Base-by-base conservation (phyloP, 192 early-diverging fungal species). In the Entomortierella lignicola region DNA sequence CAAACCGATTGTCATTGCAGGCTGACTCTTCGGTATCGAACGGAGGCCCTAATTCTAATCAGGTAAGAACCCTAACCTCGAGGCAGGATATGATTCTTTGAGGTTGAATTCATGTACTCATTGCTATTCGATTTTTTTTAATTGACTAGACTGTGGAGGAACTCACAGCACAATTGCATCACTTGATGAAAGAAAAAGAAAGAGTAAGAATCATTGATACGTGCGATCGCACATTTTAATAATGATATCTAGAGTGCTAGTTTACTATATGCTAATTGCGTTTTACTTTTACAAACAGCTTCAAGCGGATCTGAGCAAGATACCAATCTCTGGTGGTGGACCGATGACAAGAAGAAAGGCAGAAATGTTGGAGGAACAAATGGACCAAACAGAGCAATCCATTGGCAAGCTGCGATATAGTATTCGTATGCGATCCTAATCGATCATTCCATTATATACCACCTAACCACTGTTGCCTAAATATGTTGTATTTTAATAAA, bases 321-420 rank as follows among this genome's bases (percentile, higher is more conserved):
- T 87, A 17, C 86, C 86, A 8, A 71, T 87, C 27, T 66, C 82
- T 1, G 86, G 86, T 55, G 84, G 86, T 17, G 86, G 86, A 29
- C 84, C 84, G 15, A 77, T 72, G 65, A 75, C 82, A 23, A 75
- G 86, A 41, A 51, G 70, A 51, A 83, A 85, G 59, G 71, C 65
- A 26, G 86, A 87, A 37, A 81, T 84, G 44, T 57, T 87, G 31
- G 86, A 87, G 55, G 81, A 74, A 21, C 80, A 82, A 60, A 69
- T 87, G 63, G 86, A 85, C 58, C 59, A 83, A 31, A 83, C 85
- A n/a, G 86, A 85, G 66, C 64, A 69, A 4, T 81, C 80, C 32
- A 66, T 87, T 43, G 81, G 82, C 77, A 87, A 85, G 61, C 72
- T 87, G 18, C 73, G 83, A 58, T 80, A 82, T 30, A 81, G 69